phyloP scores from a whole-genome alignment of 2,329 filamentous ascomycete genomes.

The Fusarium sp. region DNA sequence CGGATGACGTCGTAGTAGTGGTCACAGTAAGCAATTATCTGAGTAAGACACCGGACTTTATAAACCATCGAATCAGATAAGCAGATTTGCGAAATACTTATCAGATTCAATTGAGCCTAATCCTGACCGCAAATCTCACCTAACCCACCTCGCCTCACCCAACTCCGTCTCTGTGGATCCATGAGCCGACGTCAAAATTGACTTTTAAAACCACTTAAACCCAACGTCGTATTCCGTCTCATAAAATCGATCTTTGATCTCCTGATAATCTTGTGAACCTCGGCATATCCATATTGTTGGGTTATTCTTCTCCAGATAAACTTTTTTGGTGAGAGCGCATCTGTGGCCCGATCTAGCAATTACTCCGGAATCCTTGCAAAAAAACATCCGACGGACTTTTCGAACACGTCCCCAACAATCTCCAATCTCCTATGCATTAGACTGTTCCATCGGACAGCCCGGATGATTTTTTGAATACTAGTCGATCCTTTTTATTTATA shows the following conservation, averaged over 20 bases:
- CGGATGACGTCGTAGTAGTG: background rate
- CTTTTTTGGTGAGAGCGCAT: background rate
- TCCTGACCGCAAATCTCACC: background rate
- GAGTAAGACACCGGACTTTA: background rate
- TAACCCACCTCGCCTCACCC: too few species aligned
- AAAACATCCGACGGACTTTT: constrained; percentile 7
- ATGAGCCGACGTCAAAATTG: background rate
- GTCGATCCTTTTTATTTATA: background rate
- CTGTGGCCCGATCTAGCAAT: background rate
- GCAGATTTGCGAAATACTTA: background rate
- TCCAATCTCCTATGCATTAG: background rate
- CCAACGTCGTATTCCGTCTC: background rate
- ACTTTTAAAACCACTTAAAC: background rate
- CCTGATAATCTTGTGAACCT: background rate
- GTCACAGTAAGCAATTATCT: background rate
- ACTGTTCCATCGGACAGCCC: background rate
- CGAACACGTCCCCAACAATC: background rate
- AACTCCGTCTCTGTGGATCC: background rate
- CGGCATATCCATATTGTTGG: background rate
- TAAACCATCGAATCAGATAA: background rate
- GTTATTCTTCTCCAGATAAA: background rate
- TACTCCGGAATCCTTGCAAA: background rate
- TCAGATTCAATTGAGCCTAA: background rate
- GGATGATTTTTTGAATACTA: background rate
- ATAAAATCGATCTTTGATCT: background rate